Percentiles rank a stretch among this genome's conserved stretches.
Evolutionary conservation across 2,329 filamentous ascomycete genomes (phyloP).

Genomic region (Bipolaris gigantea): DNA sequence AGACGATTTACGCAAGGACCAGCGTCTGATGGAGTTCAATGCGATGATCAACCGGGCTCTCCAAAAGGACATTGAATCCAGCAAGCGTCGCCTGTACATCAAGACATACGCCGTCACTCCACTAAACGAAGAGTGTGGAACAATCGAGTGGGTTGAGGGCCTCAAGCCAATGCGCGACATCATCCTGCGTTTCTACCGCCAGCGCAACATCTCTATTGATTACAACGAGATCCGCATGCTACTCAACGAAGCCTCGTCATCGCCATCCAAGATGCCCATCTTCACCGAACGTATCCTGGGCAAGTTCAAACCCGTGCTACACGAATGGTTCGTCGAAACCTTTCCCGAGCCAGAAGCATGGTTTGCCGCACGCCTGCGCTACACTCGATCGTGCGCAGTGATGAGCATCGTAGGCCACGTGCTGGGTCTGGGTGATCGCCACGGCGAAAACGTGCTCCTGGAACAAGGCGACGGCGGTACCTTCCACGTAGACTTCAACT

Average conservation of each 20-base stretch:
- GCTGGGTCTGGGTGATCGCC: constrained; percentile 86
- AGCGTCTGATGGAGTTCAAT: constrained; percentile 99
- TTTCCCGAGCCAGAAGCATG: constrained; percentile 92
- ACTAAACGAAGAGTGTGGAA: constrained; percentile 93
- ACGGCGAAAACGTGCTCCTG: constrained; percentile 95
- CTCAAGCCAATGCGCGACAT: constrained; percentile 94
- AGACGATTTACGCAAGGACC: constrained; percentile 95
- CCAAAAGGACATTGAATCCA: constrained; percentile 88
- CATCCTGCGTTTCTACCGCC: constrained; percentile 74
- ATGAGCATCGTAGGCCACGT: constrained; percentile 99
- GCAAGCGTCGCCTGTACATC: constrained; percentile 80
- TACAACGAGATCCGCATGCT: constrained; percentile 64
- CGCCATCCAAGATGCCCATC: constrained; percentile 63
- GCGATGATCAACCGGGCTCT: constrained; percentile 94
- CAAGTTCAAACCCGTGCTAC: constrained; percentile 82
- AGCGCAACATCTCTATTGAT: constrained; percentile 69
- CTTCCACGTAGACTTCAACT: constrained; percentile 99
- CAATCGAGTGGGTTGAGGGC: constrained; percentile 98
- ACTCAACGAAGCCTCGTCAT: constrained; percentile 67
- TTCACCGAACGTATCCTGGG: constrained; percentile 69
- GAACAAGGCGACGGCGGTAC: constrained; percentile 92
- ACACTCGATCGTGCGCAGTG: constrained; percentile 91
- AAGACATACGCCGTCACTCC: constrained; percentile 97
- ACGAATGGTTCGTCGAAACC: constrained; percentile 93
- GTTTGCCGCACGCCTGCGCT: constrained; percentile 85